These are phyloP conservation scores for Aureobasidium sp. DNA, from an alignment of 2,329 filamentous ascomycete genomes.

Conservation along the genomic window DNA sequence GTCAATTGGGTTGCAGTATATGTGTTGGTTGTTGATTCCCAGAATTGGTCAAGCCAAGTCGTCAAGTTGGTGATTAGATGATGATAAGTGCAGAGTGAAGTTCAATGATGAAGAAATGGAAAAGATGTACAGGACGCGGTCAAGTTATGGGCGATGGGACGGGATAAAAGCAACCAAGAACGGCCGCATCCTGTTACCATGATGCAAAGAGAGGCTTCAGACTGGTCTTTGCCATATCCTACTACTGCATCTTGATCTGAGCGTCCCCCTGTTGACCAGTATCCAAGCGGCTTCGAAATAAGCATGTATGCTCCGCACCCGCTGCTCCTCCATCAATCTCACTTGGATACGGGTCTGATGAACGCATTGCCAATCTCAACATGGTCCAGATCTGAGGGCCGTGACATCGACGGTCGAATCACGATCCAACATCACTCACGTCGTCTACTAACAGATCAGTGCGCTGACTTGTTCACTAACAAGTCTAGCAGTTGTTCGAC, in stretches of 20 bases:
- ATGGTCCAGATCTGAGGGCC: slow-evolving; percentile 7
- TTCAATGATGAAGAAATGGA: not conserved
- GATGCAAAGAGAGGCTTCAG: slow-evolving; percentile 6
- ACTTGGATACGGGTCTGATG: slow-evolving; percentile 3
- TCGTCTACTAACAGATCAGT: not conserved
- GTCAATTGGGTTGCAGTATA: not conserved
- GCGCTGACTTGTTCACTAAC: not conserved
- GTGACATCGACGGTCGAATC: slow-evolving; percentile 1
- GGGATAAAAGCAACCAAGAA: slow-evolving; percentile 2
- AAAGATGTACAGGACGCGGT: not conserved
- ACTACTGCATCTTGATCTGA: slow-evolving; percentile 12
- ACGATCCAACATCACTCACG: not conserved
- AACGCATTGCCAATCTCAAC: not conserved
- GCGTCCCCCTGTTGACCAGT: slow-evolving; percentile 6
- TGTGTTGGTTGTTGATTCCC: too few species aligned
- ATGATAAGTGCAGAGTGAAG: not conserved
- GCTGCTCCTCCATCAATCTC: slow-evolving; percentile 8
- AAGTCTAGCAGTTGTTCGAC: not conserved
- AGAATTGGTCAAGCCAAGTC: not conserved
- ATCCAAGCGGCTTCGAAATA: slow-evolving; percentile 6
- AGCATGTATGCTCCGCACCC: slow-evolving; percentile 11
- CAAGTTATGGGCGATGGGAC: slow-evolving; percentile 1
- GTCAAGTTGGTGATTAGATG: not conserved
- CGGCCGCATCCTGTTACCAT: slow-evolving; percentile 2
- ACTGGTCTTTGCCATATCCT: slow-evolving; percentile 10